A percentile compares a stretch with the other conserved stretches of the same genome.
These are phyloP conservation scores for Didymella arachidicola DNA, from an alignment of 2,329 filamentous ascomycete species.

Conservation along the genomic window DNA sequence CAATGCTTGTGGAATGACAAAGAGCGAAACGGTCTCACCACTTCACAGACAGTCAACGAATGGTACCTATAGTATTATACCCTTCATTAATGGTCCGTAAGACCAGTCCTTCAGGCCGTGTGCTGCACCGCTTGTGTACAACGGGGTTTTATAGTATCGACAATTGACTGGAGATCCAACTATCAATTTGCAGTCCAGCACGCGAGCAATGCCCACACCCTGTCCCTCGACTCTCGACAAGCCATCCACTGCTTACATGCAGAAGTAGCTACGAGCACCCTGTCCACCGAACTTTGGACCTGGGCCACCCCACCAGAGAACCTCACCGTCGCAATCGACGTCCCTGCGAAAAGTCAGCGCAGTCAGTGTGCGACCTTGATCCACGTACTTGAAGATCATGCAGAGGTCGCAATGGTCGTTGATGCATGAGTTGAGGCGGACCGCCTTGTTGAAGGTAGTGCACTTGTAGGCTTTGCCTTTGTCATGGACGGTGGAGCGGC, in stretches of 20 bases:
- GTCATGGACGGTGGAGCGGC: neutral
- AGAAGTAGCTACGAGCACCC: conserved; percentile 14
- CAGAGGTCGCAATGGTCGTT: conserved; percentile 8
- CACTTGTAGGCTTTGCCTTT: conserved; percentile 12
- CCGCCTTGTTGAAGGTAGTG: conserved; percentile 7
- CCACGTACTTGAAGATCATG: conserved; percentile 13
- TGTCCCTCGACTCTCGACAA: neutral
- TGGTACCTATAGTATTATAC: neutral
- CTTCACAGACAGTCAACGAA: neutral
- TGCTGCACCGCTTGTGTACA: neutral
- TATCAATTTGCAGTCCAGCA: neutral
- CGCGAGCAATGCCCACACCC: no score
- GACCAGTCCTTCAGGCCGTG: neutral
- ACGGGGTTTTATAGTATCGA: neutral
- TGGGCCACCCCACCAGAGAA: conserved; percentile 6
- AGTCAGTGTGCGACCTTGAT: neutral
- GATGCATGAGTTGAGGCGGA: conserved; percentile 8
- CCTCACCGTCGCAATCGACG: conserved; percentile 6
- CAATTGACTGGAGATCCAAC: neutral
- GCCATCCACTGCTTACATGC: neutral
- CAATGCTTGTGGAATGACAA: neutral
- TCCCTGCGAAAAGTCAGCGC: neutral
- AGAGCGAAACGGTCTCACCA: neutral
- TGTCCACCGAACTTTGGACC: neutral
- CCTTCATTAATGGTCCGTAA: neutral